These are phyloP conservation scores for Agrocybe pediades DNA, from an alignment of 768 basidiomycete species.

Conservation along the genomic window DNA sequence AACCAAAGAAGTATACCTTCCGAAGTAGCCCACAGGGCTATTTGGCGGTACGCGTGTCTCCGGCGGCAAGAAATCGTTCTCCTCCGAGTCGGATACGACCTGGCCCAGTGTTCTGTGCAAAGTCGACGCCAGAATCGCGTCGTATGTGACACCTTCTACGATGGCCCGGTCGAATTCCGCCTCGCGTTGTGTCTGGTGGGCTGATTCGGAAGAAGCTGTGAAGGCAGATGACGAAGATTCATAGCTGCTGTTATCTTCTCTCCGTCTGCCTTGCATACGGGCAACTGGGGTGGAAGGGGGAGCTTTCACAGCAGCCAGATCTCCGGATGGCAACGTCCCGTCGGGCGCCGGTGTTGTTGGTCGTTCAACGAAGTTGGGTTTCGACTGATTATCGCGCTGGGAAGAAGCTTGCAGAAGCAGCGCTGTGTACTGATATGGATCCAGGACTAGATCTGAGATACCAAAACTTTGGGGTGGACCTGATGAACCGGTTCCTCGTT, in stretches of 20 bases:
- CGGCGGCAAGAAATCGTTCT: slow-evolving; percentile 6
- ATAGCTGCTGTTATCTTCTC: neutral
- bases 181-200: neutral
- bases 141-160: slow-evolving; percentile 9
- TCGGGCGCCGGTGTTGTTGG: neutral
- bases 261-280: neutral
- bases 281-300: neutral
- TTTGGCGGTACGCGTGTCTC: slow-evolving; percentile 4
- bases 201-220: neutral
- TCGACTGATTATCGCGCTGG: neutral
- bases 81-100: neutral
- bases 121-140: slow-evolving; percentile 16
- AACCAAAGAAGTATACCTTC: slow-evolving; percentile 12
- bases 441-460: slow-evolving; percentile 1
- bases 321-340: too few relatives aligned
- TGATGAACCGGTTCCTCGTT: neutral
- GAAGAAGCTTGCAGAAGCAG: slow-evolving; percentile 6
- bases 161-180: neutral
- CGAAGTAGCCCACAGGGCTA: slow-evolving; percentile 1
- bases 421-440: slow-evolving; percentile 3
- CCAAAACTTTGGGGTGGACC: neutral
- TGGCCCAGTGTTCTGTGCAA: slow-evolving; percentile 11
- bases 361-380: neutral
- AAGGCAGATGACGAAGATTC: neutral
- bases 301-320: neutral